These are phyloP conservation scores for Peltaster fructicola DNA, from an alignment of 2,329 filamentous ascomycete genomes.

Conservation along the genomic window DNA sequence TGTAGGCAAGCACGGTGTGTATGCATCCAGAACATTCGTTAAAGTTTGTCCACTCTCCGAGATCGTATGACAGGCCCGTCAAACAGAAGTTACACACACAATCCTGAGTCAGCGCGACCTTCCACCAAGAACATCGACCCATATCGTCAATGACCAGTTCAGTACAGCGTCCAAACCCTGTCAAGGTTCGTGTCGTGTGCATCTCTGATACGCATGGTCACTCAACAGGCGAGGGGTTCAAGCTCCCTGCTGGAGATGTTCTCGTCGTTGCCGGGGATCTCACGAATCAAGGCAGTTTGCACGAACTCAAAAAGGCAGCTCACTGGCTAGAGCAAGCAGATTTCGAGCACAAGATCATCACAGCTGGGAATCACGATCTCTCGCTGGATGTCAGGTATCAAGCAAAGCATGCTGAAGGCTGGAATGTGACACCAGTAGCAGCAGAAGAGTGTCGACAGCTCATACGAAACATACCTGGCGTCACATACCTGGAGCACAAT, in stretches of 20 bases:
- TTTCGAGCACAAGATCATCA: slow-evolving; percentile 52
- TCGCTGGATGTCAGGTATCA: slow-evolving; percentile 37
- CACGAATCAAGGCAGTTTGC: slow-evolving; percentile 49
- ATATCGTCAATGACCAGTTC: too few relatives aligned
- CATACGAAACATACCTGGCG: slow-evolving; percentile 30
- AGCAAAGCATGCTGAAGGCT: slow-evolving; percentile 14
- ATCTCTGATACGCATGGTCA: slow-evolving; percentile 62
- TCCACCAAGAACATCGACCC: too few relatives aligned
- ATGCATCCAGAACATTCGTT: too few relatives aligned
- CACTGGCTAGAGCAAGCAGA: slow-evolving; percentile 49
- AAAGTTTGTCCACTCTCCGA: too few relatives aligned
- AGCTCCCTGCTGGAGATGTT: slow-evolving; percentile 53
- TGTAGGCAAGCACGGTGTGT: too few relatives aligned
- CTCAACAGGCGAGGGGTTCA: slow-evolving; percentile 32
- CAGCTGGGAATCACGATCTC: slow-evolving; percentile 61
- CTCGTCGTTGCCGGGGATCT: slow-evolving; percentile 62
- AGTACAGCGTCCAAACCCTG: background rate
- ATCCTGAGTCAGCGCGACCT: too few relatives aligned
- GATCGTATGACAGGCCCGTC: too few relatives aligned
- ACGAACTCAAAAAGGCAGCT: slow-evolving; percentile 41
- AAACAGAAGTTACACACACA: too few relatives aligned
- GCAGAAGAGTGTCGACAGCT: slow-evolving; percentile 36
- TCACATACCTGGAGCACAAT: slow-evolving; percentile 49
- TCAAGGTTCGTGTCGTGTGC: slow-evolving; percentile 51
- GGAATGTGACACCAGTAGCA: slow-evolving; percentile 23